These are phyloP conservation scores for Aspergillus neoniger DNA, from an alignment of 2,329 filamentous ascomycete species.

Conservation along the genomic window DNA sequence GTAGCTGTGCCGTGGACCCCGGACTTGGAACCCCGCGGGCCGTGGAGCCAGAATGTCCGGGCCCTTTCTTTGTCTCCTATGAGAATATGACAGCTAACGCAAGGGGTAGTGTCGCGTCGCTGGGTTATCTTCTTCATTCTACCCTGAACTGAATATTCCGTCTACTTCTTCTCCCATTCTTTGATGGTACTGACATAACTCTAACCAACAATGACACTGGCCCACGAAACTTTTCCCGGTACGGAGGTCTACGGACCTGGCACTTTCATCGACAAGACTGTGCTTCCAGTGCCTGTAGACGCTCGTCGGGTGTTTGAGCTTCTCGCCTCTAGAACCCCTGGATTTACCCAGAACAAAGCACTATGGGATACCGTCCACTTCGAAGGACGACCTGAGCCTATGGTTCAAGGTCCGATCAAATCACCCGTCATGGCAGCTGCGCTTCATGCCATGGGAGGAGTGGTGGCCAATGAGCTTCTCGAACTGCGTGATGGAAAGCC, in stretches of 20 bases:
- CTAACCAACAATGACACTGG: slow-evolving; percentile 1
- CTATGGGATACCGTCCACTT: slow-evolving; percentile 40
- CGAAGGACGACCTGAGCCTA: slow-evolving; percentile 41
- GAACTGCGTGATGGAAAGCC: slow-evolving; percentile 24
- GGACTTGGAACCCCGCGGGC: background rate
- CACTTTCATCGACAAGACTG: slow-evolving; percentile 41
- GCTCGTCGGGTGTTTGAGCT: slow-evolving; percentile 41
- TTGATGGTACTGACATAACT: background rate
- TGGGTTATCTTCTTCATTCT: background rate
- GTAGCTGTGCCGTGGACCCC: background rate
- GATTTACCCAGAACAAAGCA: slow-evolving; percentile 40
- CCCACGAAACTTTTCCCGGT: slow-evolving; percentile 20
- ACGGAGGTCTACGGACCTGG: slow-evolving; percentile 43
- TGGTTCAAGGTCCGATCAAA: slow-evolving; percentile 50
- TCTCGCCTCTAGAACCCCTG: slow-evolving; percentile 42
- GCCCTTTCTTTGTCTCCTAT: background rate
- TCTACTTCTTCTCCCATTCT: too few species aligned
- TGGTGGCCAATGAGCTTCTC: slow-evolving; percentile 46
- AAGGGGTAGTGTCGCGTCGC: background rate
- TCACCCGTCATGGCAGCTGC: slow-evolving; percentile 45
- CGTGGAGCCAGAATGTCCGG: background rate
- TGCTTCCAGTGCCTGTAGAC: slow-evolving; percentile 42
- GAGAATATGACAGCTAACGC: background rate
- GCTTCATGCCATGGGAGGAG: slow-evolving; percentile 48
- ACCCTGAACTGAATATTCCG: too few species aligned